phyloP scores from a whole-genome alignment of 1,139 yeast genomes.

The Saccharomyces hybrid region DNA sequence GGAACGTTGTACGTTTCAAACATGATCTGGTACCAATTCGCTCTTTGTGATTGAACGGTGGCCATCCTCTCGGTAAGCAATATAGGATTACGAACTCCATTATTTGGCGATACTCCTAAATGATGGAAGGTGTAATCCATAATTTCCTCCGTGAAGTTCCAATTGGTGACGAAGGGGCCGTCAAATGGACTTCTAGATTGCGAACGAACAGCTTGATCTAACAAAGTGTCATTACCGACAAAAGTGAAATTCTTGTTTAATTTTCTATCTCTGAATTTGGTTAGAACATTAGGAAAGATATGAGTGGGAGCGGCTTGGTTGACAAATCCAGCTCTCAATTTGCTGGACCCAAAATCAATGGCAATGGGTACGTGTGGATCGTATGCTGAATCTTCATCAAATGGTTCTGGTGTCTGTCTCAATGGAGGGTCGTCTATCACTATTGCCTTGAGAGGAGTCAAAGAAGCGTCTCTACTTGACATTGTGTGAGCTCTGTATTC shows the following conservation, averaged over 20 bases:
- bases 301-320: slow-evolving; percentile 47
- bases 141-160: slow-evolving; percentile 83
- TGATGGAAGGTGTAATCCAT: slow-evolving; percentile 80
- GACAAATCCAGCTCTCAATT: slow-evolving; percentile 67
- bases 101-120: slow-evolving; percentile 51
- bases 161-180: slow-evolving; percentile 76
- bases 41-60: slow-evolving; percentile 60
- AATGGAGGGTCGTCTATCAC: slow-evolving; percentile 42
- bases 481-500: slow-evolving; percentile 4
- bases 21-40: slow-evolving; percentile 65
- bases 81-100: slow-evolving; percentile 62
- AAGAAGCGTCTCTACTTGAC: slow-evolving; percentile 24
- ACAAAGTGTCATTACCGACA: slow-evolving; percentile 73
- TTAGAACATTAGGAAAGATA: slow-evolving; percentile 58
- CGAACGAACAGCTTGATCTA: slow-evolving; percentile 62
- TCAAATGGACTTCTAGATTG: slow-evolving; percentile 78
- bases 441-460: slow-evolving; percentile 45
- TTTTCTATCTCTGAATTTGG: slow-evolving; percentile 75
- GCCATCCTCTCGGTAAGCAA: slow-evolving; percentile 76
- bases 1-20: slow-evolving; percentile 76
- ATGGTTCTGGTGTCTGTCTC: slow-evolving; percentile 42
- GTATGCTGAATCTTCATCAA: slow-evolving; percentile 40
- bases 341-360: slow-evolving; percentile 67
- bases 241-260: slow-evolving; percentile 55
- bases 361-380: slow-evolving; percentile 63